Base-by-base conservation (phyloP, 805 yeast genomes). In the Candida ovalis region DNA sequence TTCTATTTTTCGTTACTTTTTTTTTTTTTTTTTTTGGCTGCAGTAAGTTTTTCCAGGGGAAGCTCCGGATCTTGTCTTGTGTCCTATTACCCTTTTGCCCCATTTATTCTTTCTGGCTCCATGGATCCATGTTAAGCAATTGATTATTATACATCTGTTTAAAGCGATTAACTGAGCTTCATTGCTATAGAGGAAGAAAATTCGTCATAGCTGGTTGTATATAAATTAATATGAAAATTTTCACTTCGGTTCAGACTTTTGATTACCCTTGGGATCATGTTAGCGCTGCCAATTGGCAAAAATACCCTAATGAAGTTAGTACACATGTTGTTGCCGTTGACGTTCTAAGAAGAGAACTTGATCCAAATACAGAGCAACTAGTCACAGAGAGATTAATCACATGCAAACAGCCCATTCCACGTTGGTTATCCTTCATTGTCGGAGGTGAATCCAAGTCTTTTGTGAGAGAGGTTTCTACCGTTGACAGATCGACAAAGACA, bases 321-420 rank as follows among this genome's bases (percentile, higher is more conserved):
- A 79, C 96, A 0, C 99, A 92, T 67, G 99, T 92, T 9, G 84
- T 88, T 25, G 94, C 94, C 1, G 98, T 94, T 18, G 99, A 92
- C 64, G 88, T 89, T 1, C 67, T 92, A 28, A 74, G 86, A 50
- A 75, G 98, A 53, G 89, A 84, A 57, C 61, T 89, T 19, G 78
- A 81, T 56, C 68, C 74, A 1, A 68, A 64, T 7, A 75, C 77
- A 1, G 76, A 76, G 4, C 72, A 78, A 3, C 72, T 92, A 38
- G 75, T 84, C 18, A 86, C 96, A 0, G 98, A 94, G 68, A 74
- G 98, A 52, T 74, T 92, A 47, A 88, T 92, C 50, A 91, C 95
- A 1, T 88, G 96, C 66, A 78, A 85, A 55, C 99, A 92, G 63
- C 74, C 85, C 7, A 82, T 91, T 33, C 99, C 99, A 0, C 63